Evolutionary conservation across 768 basidiomycete species (phyloP), one percentile per base, ranked within the genome.

Genomic region (Termitomyces sp.): DNA sequence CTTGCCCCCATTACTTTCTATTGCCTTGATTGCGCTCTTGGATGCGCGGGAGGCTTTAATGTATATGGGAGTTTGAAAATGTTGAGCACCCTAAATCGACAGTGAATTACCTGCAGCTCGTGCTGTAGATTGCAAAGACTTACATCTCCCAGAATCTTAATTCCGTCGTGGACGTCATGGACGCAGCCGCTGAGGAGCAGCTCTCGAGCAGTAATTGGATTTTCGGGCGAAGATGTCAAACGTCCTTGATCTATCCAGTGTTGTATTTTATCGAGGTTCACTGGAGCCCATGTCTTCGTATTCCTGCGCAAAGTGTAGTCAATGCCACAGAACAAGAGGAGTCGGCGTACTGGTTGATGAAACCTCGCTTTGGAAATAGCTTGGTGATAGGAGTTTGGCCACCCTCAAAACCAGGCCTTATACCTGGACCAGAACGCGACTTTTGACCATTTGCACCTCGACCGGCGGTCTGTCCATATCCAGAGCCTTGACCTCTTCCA

Each of bases 391-490:
- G 92, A 5, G 96, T 98, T 71, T 98, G 96, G 61, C 97, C 97
- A 69, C 97, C 97, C 72, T 98, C 97, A 62, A 98, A 99, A 6
- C 92, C 88, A 27, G 84, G 79, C 64, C 81, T 83, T 32, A 93
- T 89, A 5, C 93, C 91, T 58, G 88, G 86, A 2, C 95, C 95
- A 5, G 93, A 85, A 61, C 96, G 86, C 37, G 97, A 88, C 59
- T 95, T 95, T 73, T 96, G 94, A 64, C 97, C 97, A 66, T 99
- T 99, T 72, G 91, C 83, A 74, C 97, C 97, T 55, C 93, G 83
- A 63, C 93, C 93, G 10, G 95, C 89, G 1, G 96, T 98, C 60
- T 93, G 88, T 62, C 97, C 97, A 58, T 89, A 84, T 27, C 90
- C 89, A 2, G 93, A 94, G 32, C 92, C 92, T 75, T 93, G 90